Conservation (phyloP, 73 alveolate genomes). For the Tetrahymena thermophila region DNA sequence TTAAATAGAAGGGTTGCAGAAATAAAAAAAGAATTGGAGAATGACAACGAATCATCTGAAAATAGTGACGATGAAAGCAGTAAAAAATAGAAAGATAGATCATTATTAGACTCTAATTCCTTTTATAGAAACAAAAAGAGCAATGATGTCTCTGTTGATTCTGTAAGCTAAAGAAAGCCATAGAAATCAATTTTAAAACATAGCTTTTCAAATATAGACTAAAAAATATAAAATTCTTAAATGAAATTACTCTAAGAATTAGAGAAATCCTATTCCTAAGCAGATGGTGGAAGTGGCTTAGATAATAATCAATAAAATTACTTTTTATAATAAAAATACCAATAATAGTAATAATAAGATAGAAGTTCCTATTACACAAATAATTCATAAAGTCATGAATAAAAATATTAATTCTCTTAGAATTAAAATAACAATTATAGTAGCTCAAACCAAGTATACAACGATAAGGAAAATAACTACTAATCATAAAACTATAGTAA, state of each 20-base stretch:
- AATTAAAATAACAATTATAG: neutral
- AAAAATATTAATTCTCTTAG: neutral
- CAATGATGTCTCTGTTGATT: neutral
- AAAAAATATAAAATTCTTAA: neutral
- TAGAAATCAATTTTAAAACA: neutral
- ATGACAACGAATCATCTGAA: neutral
- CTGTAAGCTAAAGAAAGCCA: neutral
- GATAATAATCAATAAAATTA: neutral
- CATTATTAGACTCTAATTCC: neutral
- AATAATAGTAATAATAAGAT: neutral
- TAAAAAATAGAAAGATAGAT: neutral
- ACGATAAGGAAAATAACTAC: neutral
- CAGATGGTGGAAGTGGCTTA: neutral
- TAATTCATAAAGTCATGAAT: neutral
- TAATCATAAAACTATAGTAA: neutral
- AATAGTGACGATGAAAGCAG: neutral
- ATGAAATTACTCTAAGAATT: neutral
- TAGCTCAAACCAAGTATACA: neutral
- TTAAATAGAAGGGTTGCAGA: neutral
- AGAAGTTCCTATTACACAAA: neutral
- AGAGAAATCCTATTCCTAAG: neutral
- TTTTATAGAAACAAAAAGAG: neutral
- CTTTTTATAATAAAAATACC: neutral
- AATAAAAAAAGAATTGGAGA: neutral
- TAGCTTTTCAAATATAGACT: neutral